These are phyloP conservation scores for Exophiala xenobiotica DNA, from an alignment of 2,329 filamentous ascomycete species.

Conservation along the genomic window DNA sequence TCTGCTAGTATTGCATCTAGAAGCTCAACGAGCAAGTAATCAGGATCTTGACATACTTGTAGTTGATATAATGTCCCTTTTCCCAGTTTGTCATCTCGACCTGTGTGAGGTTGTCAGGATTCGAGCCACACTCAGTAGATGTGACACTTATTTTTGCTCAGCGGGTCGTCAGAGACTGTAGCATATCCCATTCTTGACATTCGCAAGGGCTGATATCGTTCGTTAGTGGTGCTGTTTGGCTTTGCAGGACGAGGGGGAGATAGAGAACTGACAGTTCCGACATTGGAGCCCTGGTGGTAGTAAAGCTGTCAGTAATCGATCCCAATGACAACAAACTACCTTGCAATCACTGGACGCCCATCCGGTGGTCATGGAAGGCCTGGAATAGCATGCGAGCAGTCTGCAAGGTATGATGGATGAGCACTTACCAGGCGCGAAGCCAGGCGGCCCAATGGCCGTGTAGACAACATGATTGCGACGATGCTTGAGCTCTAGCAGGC, in stretches of 20 bases:
- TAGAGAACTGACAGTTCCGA: slow-evolving; percentile 44
- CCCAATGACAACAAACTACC: background rate
- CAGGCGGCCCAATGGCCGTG: slow-evolving; percentile 36
- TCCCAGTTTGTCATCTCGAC: slow-evolving; percentile 98
- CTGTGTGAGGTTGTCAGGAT: slow-evolving; percentile 36
- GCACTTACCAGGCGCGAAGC: slow-evolving; percentile 34
- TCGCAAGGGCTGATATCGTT: slow-evolving; percentile 33
- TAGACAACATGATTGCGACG: slow-evolving; percentile 47
- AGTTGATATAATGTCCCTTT: slow-evolving; percentile 96
- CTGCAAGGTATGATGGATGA: slow-evolving; percentile 41
- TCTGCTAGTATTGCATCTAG: background rate
- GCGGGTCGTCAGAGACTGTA: slow-evolving; percentile 66
- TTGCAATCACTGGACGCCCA: too few species aligned
- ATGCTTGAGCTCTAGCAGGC: slow-evolving; percentile 37
- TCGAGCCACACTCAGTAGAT: background rate
- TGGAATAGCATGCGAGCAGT: slow-evolving; percentile 12
- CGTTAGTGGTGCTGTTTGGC: slow-evolving; percentile 11
- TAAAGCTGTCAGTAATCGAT: slow-evolving; percentile 13
- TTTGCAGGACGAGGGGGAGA: slow-evolving; percentile 4
- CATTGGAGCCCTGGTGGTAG: slow-evolving; percentile 42
- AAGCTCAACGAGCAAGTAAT: background rate
- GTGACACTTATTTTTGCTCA: slow-evolving; percentile 68
- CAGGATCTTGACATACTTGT: slow-evolving; percentile 53
- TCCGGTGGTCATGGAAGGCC: slow-evolving; percentile 8
- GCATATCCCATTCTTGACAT: slow-evolving; percentile 29